Conservation (phyloP, 2,329 filamentous ascomycete species). For the Penicillium rolfsii region DNA sequence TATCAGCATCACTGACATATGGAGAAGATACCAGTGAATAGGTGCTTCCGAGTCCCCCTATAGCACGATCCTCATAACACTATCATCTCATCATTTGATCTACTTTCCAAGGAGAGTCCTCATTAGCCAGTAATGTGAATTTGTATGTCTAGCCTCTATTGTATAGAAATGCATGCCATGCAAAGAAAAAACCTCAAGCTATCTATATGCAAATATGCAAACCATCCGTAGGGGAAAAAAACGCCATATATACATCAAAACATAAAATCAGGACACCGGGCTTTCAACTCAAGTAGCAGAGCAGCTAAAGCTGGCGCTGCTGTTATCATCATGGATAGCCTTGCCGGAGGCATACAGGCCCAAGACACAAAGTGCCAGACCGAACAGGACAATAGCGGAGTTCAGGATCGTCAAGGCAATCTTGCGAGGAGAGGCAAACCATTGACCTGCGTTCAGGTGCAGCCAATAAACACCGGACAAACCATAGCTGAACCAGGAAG, state of each 20-base stretch:
- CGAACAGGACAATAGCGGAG: conserved; percentile 41
- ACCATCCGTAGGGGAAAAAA: background rate
- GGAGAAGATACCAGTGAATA: too few relatives aligned
- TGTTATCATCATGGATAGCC: conserved; percentile 30
- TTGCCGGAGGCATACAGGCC: conserved; percentile 34
- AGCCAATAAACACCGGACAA: conserved; percentile 53
- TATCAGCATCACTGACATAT: too few relatives aligned
- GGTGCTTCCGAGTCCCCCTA: too few relatives aligned
- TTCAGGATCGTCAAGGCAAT: conserved; percentile 51
- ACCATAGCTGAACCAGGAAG: conserved; percentile 40
- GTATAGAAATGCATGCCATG: conserved; percentile 18
- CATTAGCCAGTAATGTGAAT: conserved; percentile 23
- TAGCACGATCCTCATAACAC: too few relatives aligned
- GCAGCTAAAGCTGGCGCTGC: conserved; percentile 44
- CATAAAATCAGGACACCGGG: background rate
- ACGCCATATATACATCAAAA: conserved; percentile 1
- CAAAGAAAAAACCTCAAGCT: conserved; percentile 12
- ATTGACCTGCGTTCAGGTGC: conserved; percentile 51
- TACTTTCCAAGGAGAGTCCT: background rate
- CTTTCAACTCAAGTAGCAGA: conserved; percentile 27
- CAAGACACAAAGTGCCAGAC: conserved; percentile 29
- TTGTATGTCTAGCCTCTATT: conserved; percentile 11
- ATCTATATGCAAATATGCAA: conserved; percentile 21
- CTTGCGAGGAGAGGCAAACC: conserved; percentile 49
- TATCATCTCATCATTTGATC: background rate